Evolutionary conservation across 2,329 filamentous ascomycete species (phyloP).

Genomic region (Fusarium musae): DNA sequence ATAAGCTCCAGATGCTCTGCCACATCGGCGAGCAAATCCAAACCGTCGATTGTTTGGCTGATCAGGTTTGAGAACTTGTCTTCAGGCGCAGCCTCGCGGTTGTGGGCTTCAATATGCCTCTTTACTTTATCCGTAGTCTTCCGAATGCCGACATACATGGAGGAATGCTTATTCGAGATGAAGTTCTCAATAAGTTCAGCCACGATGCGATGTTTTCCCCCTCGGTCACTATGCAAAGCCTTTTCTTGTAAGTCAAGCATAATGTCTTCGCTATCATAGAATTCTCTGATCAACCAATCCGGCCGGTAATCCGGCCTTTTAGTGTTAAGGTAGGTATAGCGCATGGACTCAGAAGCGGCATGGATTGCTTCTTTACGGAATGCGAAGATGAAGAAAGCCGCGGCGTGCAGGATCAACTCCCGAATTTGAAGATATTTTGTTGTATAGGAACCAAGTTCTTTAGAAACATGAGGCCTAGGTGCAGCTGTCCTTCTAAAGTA

Average conservation of each 20-base stretch:
- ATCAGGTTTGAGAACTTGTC: constrained; percentile 36
- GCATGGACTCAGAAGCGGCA: constrained; percentile 31
- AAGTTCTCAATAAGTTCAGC: constrained; percentile 41
- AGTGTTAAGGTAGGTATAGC: constrained; percentile 15
- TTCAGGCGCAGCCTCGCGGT: constrained; percentile 12
- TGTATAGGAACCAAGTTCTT: neutral
- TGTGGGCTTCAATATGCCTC: constrained; percentile 30
- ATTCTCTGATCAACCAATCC: neutral
- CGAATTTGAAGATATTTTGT: neutral
- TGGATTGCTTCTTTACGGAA: constrained; percentile 41
- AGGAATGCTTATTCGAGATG: constrained; percentile 17
- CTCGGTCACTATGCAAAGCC: neutral
- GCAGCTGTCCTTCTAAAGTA: neutral
- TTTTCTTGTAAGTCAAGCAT: neutral
- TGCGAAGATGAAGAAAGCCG: constrained; percentile 33
- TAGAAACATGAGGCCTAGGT: neutral
- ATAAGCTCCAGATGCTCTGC: constrained; percentile 33
- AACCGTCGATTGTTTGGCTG: constrained; percentile 30
- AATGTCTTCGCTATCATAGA: neutral
- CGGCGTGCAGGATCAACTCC: constrained; percentile 25
- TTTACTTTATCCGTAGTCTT: constrained; percentile 33
- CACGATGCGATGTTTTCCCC: constrained; percentile 16
- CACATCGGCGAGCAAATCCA: constrained; percentile 37
- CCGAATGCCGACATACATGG: constrained; percentile 29
- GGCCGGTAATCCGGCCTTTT: neutral